Base-by-base conservation (phyloP, 257 asterid species). In the Petunia axillaris region DNA sequence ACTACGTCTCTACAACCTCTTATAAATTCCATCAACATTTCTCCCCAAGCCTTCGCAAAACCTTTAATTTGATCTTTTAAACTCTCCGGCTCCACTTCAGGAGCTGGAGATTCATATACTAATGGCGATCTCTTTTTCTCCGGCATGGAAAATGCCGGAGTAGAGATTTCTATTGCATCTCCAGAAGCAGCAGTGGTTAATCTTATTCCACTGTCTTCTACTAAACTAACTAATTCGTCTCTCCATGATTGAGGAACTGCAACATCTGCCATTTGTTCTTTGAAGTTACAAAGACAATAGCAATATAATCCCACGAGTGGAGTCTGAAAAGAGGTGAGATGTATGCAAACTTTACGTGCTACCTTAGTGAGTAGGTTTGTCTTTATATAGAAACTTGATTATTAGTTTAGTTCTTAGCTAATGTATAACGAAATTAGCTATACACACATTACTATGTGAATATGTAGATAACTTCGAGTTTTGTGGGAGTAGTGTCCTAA, bases 11-110 rank as follows among this genome's bases (percentile, higher is more conserved):
- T 91, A 62, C 89, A 91, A 64, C 97, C 98, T 78, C 87, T 86
- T 81, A 93, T 92, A 37, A 94, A 84, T 58, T 91, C 98, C 77
- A 90, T 48, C 81, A 82, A 85, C 92, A 94, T 79, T 78, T 94
- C 98, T 1, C 90, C 96, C 98, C 98, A 93, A 70, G 98, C 98
- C 84, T 77, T 76, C 5, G 87, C 98, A 82, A 94, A 94, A 52
- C 97, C 98, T 79, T 89, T 85, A 62, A 94, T 85, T 85, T 94
- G 98, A 76, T 94, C 97, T 91, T 87, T 88, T 80, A 93, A 84
- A 48, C 91, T 91, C 91, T 94, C 98, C 40, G 82, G 41, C 66
- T 78, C 93, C 79, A 10, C 85, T 54, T 82, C 87, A 7, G 25
- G 53, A 64, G 35, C 83, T 64, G 79, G 79, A 0, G 79, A 48